Evolutionary conservation across 148 eudicot genomes (phyloP), one percentile per base, ranked within the genome.

Genomic region (Chenopodium formosanum): DNA sequence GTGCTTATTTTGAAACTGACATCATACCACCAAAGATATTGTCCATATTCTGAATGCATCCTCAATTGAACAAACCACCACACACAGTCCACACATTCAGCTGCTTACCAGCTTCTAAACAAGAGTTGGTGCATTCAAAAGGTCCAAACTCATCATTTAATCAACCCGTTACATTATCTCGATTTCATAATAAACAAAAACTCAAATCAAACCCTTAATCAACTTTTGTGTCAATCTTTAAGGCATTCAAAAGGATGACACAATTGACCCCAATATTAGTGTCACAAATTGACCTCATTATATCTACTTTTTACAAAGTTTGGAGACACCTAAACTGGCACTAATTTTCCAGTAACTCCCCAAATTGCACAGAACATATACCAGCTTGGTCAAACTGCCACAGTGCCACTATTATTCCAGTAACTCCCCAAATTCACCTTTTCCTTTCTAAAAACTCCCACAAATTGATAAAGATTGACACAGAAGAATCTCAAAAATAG

Each of bases 261-360:
- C 16, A 29, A 64, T 74, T n/a, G 25, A 40, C 29, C 82, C 47
- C 70, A 53, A 31, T 25, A 37, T 37, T 5, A 37, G 44, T 37
- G 44, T 37, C 44, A 37, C 44, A 37, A 37, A 37, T 37, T 37
- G 44, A 5, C 44, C 44, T 37, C 44, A 37, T 6, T 37, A 53
- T 46, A 53, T 56, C 63, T 9, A 74, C 70, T 29, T 74, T 52
- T 74, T 0, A 3, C 66, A 52, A 67, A 4, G 62, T 40, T 19
- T 10, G 37, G 12, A 79, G 79, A 83, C 74, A 70, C 82, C 70
- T 67, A 79, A 80, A 62, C 80, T 22, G 9, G 32, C 40, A 23
- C 17, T 14, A 52, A 75, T 22, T 40, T 37, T 31, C 47, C 66
- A 53, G 19, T 3, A 68, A 14, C 73, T 63, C 46, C 25, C 71